Evolutionary conservation across 2,329 filamentous ascomycete species (phyloP), one percentile per base, ranked within the genome.

Genomic region (Talaromyces sp.): DNA sequence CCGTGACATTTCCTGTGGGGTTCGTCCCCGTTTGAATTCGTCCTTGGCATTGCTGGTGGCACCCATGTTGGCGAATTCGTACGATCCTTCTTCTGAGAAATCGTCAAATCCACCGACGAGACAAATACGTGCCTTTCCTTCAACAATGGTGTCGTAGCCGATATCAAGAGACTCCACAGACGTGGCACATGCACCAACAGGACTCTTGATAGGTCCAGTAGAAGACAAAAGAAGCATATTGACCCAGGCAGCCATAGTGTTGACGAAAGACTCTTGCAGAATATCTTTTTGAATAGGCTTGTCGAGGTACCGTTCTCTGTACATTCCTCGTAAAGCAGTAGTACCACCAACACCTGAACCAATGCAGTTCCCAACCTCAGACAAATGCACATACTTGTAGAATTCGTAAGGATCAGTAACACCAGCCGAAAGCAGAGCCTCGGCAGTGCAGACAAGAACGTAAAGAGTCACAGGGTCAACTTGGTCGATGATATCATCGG

Each of bases 31-130:
- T 10, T 88, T 91, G 69, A 99, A 91, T 76, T 99, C 96, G 68
- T 98, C 93, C 63, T 97, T 89, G 27, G 93, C 93, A 73, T 98
- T 99, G 84, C 93, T 97, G 59, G 95, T 99, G 62, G 95, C 95
- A 80, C 96, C 96, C 95, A 99, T 99, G 83, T 99, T 99, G 82
- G 95, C 95, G 75, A 99, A 99, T 78, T 99, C 95, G 73, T 97
- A 99, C 1, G 95, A 99, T 57, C 95, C 96, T 80, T 99, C 95
- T 80, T 99, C 95, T 71, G 96, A 92, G 82, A 99, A 97, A 79
- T 99, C 96, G 80, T 99, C 95, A 72, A 99, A 98, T 68, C 95
- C 95, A 85, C 95, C 95, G 62, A 99, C 96, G 66, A 99, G 89
- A 84, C 93, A 98, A 71, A 99, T 86, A 57, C 93, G 90, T 62